phyloP scores from a whole-genome alignment of 176 grass and related monocot species.

The Bonia amplexicaulis region DNA sequence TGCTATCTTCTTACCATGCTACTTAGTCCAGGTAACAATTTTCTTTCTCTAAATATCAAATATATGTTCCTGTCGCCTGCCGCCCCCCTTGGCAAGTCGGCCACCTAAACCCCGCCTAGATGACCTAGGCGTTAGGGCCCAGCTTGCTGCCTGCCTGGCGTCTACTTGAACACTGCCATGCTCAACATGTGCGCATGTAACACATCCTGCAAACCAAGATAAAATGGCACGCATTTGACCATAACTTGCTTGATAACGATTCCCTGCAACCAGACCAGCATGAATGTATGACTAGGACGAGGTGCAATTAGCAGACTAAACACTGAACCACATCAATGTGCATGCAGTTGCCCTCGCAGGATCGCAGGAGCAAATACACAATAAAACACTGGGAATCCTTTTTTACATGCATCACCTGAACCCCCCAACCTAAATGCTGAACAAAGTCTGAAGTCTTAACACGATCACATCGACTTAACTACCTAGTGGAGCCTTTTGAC shows the following conservation, averaged over 20 bases:
- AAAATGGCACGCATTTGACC: not conserved
- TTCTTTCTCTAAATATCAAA: too few species aligned
- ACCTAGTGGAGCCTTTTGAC: slow-evolving; percentile 23
- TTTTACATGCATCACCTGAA: slow-evolving; percentile 27
- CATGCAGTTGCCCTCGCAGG: not conserved
- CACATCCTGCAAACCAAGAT: not conserved
- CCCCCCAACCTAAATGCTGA: slow-evolving; percentile 2
- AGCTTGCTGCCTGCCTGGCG: too few species aligned
- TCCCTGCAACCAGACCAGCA: not conserved
- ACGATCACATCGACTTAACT: not conserved
- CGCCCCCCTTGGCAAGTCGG: too few species aligned
- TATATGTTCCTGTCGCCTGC: too few species aligned
- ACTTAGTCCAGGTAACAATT: too few species aligned
- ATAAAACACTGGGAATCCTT: slow-evolving; percentile 16
- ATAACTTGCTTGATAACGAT: not conserved
- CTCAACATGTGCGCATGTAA: not conserved
- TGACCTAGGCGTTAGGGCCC: too few species aligned
- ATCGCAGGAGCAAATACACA: not conserved
- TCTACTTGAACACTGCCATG: not conserved
- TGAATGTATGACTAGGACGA: not conserved
- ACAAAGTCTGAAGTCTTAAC: slow-evolving; percentile 3
- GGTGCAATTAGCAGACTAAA: slow-evolving; percentile 14
- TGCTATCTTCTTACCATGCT: too few species aligned
- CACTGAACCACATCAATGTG: slow-evolving; percentile 26
- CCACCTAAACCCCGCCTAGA: too few species aligned